Percentiles rank a stretch among this genome's conserved stretches.
phyloP scores from a whole-genome alignment of 768 basidiomycete species.

The Boletus insuetus region DNA sequence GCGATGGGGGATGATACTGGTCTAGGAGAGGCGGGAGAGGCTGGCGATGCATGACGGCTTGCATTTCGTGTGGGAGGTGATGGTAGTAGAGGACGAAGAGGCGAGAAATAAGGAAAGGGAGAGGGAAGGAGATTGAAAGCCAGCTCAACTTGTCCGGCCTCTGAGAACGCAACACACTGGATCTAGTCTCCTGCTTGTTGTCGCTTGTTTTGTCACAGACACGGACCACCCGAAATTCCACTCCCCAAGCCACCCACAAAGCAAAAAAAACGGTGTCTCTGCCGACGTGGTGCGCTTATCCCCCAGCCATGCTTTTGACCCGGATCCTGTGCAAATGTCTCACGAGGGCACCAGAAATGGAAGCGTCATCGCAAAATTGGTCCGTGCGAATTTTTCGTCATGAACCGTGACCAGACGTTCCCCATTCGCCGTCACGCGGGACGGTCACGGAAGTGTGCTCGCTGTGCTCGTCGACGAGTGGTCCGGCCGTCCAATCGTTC shows the following conservation, averaged over 20 bases:
- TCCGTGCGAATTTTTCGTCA: constrained; percentile 6
- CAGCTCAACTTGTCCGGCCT: constrained; percentile 30
- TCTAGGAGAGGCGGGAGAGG: constrained; percentile 59
- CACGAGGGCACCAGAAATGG: constrained; percentile 6
- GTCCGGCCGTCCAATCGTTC: constrained; percentile 13
- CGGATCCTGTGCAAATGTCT: constrained; percentile 5
- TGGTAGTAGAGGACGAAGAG: constrained; percentile 36
- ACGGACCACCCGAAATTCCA: constrained; percentile 7
- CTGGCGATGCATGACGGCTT: constrained; percentile 65
- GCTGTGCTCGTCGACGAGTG: constrained; percentile 39
- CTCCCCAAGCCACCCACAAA: no score
- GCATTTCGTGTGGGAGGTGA: constrained; percentile 64
- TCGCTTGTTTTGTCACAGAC: constrained; percentile 23
- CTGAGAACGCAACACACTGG: constrained; percentile 35
- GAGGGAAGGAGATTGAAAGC: constrained; percentile 35
- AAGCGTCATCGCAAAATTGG: neutral
- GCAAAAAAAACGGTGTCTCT: neutral
- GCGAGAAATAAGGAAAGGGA: constrained; percentile 6
- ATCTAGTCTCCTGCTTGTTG: constrained; percentile 30
- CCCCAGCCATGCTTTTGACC: neutral
- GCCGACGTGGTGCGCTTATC: no score
- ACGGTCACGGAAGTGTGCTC: constrained; percentile 33
- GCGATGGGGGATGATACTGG: constrained; percentile 63
- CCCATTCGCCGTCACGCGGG: constrained; percentile 30
- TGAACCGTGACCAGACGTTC: constrained; percentile 29